Base-by-base conservation (phyloP, 2,329 filamentous ascomycete genomes). In the Fusarium secorum region DNA sequence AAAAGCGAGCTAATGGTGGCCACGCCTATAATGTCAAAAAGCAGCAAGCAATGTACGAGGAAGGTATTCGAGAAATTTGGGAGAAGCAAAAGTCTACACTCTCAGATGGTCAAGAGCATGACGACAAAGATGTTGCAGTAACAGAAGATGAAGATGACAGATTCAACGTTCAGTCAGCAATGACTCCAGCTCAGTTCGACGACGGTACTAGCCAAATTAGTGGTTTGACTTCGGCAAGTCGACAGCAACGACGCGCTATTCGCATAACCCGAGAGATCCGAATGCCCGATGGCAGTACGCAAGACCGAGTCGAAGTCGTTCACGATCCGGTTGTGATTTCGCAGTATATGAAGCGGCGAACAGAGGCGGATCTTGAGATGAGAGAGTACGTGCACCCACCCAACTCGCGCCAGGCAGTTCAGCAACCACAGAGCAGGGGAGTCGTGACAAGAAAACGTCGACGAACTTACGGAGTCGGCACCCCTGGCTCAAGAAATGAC, bases 11-110 rank as follows among this genome's bases (percentile, higher is more conserved):
- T 20, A 95, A 96, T 71, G 94, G 94, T 60, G 96, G 96, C 0
- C 96, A 99, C 81, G 95, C 93, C 74, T 99, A 99, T 84, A 99
- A 99, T 71, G 96, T 99, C 66, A 96, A 95, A 78, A 91, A 93
- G 73, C 96, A 99, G 79, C 94, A 98, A 77, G 91, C 90, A 68
- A 92, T 94, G 75, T 99, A 99, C 79, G 94, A 97, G 74, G 91
- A 95, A 57, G 94, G 94, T 26, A 98, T 99, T 74, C 89, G 91
- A 60, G 90, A 93, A 66, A 98, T 98, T 67, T 99, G 96, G 96
- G 91, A 94, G 66, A 90, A 92, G 72, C 95, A 98, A 79, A 93
- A 92, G 79, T 83, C 88, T 18, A 95, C 91, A 56, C 85, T 98
- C 11, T 90, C 90, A 11, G 92, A 96, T 62, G 84, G 84, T 2